Evolutionary conservation across 306 rosid species (phyloP).

Genomic region (Astragalus glycyphyllos): DNA sequence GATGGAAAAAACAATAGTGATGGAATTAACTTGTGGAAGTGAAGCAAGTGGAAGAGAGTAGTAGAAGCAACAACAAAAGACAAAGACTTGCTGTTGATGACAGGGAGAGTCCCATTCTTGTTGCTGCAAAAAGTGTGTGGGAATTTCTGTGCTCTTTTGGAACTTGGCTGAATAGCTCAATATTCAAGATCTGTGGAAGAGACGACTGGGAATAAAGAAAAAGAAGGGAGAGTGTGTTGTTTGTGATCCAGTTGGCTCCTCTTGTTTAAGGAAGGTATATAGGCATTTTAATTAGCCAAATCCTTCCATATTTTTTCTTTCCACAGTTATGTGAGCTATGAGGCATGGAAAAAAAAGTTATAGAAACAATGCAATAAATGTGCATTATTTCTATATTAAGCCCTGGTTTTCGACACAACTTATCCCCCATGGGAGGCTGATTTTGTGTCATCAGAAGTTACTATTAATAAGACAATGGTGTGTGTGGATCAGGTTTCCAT

Average conservation of each 20-base stretch:
- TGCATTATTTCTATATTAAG: too few relatives aligned
- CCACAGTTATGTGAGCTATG: too few relatives aligned
- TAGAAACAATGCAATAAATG: too few relatives aligned
- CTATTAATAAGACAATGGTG: too few relatives aligned
- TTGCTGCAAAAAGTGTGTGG: neutral
- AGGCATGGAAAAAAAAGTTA: too few relatives aligned
- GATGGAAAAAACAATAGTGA: too few relatives aligned
- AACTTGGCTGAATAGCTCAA: constrained; percentile 21
- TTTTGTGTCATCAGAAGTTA: too few relatives aligned
- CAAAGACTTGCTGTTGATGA: constrained; percentile 33
- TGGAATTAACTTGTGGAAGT: constrained; percentile 65
- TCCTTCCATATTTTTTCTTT: too few relatives aligned
- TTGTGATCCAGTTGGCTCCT: constrained; percentile 31
- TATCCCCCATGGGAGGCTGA: too few relatives aligned
- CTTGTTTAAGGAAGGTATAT: constrained; percentile 44
- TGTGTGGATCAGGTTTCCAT: too few relatives aligned
- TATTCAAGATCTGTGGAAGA: constrained; percentile 41
- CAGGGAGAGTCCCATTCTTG: constrained; percentile 44
- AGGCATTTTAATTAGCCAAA: neutral
- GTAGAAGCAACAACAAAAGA: constrained; percentile 45
- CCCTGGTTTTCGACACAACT: too few relatives aligned
- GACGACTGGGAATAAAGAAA: constrained; percentile 39
- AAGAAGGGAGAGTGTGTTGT: neutral
- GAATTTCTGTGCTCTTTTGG: neutral
- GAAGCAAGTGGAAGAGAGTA: constrained; percentile 52